Evolutionary conservation across 495 filamentous ascomycete species (phyloP).

Genomic region (Neurospora sp.): DNA sequence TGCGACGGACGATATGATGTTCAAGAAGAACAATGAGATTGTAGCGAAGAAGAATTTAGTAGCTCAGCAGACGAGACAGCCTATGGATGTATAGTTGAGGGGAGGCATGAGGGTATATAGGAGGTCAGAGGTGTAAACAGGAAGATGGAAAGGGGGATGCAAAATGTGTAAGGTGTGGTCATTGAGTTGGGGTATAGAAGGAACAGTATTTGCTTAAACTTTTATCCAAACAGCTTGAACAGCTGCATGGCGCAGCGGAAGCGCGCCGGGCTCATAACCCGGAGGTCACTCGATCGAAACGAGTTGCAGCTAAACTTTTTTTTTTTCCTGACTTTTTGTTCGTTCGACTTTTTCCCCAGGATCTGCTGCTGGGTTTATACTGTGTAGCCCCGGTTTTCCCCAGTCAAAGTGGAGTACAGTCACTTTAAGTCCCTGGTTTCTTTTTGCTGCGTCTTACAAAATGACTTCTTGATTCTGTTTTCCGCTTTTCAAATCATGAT

Average conservation of each 20-base stretch:
- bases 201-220: no score
- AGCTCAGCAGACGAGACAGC: neutral
- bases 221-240: neutral
- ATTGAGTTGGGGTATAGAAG: neutral
- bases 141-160: neutral
- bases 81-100: neutral
- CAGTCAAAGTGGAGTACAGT: neutral
- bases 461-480: neutral
- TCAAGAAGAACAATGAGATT: slow-evolving; percentile 9
- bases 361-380: neutral
- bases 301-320: slow-evolving; percentile 1
- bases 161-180: neutral
- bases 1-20: slow-evolving; percentile 19
- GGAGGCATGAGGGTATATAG: neutral
- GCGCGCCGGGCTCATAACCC: slow-evolving; percentile 8
- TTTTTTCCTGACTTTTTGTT: neutral
- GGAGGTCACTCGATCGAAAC: slow-evolving; percentile 9
- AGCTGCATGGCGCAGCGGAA: slow-evolving; percentile 8
- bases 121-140: neutral
- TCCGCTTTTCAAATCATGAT: neutral
- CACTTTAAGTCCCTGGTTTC: neutral
- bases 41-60: neutral
- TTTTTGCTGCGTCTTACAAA: neutral
- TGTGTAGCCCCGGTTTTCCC: neutral
- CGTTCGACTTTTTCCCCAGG: neutral